phyloP scores from a whole-genome alignment of 2,329 filamentous ascomycete species.

The Ilyonectria destructans region DNA sequence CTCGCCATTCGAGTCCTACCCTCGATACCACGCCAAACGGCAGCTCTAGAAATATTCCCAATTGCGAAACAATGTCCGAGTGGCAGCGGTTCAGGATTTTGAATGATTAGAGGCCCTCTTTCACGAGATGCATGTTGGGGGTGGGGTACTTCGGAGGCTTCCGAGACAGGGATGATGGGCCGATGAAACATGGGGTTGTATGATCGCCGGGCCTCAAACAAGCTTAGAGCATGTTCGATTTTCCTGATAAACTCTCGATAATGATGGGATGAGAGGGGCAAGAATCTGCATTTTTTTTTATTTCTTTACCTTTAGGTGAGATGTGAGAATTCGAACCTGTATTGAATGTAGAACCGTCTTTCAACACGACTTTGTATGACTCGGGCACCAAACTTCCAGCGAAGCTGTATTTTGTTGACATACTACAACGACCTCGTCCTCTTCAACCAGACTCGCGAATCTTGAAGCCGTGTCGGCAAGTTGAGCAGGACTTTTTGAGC shows the following conservation, averaged over 20 bases:
- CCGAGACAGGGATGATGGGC: background rate
- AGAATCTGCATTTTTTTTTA: background rate
- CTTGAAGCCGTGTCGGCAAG: background rate
- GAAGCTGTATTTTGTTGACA: background rate
- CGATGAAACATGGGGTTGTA: slow-evolving; percentile 8
- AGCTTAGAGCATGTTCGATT: background rate
- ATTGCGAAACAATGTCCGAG: background rate
- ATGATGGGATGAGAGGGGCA: background rate
- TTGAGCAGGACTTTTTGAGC: background rate
- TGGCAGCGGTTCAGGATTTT: background rate
- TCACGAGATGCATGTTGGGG: background rate
- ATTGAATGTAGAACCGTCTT: background rate
- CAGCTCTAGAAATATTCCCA: background rate
- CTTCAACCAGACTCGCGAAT: background rate
- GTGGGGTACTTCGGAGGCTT: background rate
- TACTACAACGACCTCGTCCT: background rate
- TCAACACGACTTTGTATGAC: too few species aligned
- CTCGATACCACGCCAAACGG: background rate
- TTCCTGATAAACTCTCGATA: background rate
- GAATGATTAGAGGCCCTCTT: background rate
- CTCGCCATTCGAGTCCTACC: background rate
- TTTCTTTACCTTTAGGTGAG: background rate
- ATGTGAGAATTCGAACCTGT: background rate
- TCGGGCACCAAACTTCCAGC: background rate
- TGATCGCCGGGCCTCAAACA: background rate